A percentile compares a stretch with the other conserved stretches of the same genome.
Evolutionary conservation across 1,139 yeast genomes (phyloP).

Genomic region (Hyphopichia pseudoburtonii): DNA sequence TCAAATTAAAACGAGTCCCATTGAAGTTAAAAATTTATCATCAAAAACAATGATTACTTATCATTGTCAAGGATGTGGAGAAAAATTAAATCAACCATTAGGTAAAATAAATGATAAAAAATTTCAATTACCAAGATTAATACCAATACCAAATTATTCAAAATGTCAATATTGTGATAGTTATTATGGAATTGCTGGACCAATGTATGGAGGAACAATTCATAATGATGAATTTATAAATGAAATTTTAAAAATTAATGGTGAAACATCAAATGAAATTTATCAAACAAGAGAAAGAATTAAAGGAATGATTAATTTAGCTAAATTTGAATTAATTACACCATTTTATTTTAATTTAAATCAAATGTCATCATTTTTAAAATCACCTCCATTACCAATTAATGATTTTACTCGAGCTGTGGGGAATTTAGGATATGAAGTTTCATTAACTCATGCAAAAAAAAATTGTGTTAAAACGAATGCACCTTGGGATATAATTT

Average conservation of each 20-base stretch:
- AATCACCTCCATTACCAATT: slow-evolving; percentile 82
- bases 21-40: slow-evolving; percentile 72
- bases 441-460: slow-evolving; percentile 85
- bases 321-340: slow-evolving; percentile 60
- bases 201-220: slow-evolving; percentile 88
- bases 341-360: slow-evolving; percentile 87
- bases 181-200: slow-evolving; percentile 82
- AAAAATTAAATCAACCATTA: slow-evolving; percentile 67
- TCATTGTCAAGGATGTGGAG: slow-evolving; percentile 87
- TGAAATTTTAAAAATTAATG: slow-evolving; percentile 57
- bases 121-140: slow-evolving; percentile 36
- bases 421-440: slow-evolving; percentile 80
- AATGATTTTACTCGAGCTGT: slow-evolving; percentile 71
- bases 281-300: slow-evolving; percentile 84
- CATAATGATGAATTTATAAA: slow-evolving; percentile 70
- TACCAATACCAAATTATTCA: slow-evolving; percentile 45
- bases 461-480: slow-evolving; percentile 85
- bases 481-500: slow-evolving; percentile 79
- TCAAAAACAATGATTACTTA: slow-evolving; percentile 76
- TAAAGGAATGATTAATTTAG: slow-evolving; percentile 88
- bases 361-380: slow-evolving; percentile 69
- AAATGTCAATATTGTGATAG: slow-evolving; percentile 71
- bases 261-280: slow-evolving; percentile 44
- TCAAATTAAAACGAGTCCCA: slow-evolving; percentile 73
- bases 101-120: slow-evolving; percentile 55